Conservation (phyloP, 352 stramenopile genomes). For the Globisporangium polare region DNA sequence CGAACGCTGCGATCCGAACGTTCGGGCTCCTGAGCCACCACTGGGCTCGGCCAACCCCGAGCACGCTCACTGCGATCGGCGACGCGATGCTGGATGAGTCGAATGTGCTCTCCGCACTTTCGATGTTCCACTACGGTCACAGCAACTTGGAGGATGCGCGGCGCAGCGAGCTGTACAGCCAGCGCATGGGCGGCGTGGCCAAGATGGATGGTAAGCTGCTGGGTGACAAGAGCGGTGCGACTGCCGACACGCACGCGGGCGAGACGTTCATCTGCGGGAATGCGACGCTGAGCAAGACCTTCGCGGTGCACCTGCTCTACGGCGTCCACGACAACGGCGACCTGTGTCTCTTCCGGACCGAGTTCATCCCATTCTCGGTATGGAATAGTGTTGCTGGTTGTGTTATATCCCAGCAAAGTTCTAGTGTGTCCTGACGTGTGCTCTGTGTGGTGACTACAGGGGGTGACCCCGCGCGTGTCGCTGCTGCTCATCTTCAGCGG, state of each 20-base stretch:
- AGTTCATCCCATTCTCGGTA: constrained; percentile 74
- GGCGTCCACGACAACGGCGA: constrained; percentile 65
- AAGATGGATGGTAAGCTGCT: constrained; percentile 69
- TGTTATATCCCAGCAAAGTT: background rate
- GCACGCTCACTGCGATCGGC: constrained; percentile 21
- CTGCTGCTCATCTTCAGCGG: constrained; percentile 46
- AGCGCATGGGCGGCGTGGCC: constrained; percentile 56
- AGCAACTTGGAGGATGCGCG: constrained; percentile 50
- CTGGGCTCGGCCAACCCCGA: constrained; percentile 23
- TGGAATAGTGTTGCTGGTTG: constrained; percentile 8
- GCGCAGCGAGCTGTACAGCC: constrained; percentile 50
- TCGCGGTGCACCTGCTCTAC: constrained; percentile 63
- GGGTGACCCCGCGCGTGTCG: constrained; percentile 49
- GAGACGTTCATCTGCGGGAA: constrained; percentile 67
- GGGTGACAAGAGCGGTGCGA: constrained; percentile 38
- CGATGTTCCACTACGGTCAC: constrained; percentile 70
- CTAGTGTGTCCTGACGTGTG: background rate
- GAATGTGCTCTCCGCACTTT: constrained; percentile 68
- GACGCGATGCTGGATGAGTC: constrained; percentile 61
- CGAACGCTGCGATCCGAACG: constrained; percentile 6
- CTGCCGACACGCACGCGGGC: constrained; percentile 62
- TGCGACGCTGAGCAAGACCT: constrained; percentile 49
- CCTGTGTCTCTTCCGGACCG: constrained; percentile 61
- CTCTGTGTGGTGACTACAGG: constrained; percentile 23
- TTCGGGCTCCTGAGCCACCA: constrained; percentile 30